phyloP scores from a whole-genome alignment of 2,329 filamentous ascomycete species.

The Cladosporium sp. region DNA sequence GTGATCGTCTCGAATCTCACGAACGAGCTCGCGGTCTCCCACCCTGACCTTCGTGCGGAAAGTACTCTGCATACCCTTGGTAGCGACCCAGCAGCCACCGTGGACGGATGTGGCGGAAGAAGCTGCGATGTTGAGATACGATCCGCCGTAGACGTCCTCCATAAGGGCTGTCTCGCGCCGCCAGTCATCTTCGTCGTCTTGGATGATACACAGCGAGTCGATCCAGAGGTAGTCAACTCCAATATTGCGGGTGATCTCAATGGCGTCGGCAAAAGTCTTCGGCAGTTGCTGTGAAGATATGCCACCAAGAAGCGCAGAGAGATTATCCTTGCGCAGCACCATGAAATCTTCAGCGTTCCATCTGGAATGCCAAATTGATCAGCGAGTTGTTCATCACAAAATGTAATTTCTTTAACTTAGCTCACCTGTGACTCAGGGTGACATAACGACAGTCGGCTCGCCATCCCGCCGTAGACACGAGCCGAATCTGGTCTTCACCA shows the following conservation, averaged over 20 bases:
- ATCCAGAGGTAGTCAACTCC: constrained; percentile 21
- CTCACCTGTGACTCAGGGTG: background rate
- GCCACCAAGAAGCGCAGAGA: background rate
- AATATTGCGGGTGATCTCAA: background rate
- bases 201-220: constrained; percentile 22
- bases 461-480: background rate
- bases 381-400: background rate
- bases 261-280: constrained; percentile 13
- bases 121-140: background rate
- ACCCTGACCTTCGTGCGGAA: background rate
- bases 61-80: background rate
- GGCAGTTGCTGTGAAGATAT: background rate
- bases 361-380: background rate
- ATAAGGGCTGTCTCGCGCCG: constrained; percentile 3
- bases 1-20: background rate
- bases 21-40: background rate
- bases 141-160: background rate
- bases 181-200: constrained; percentile 23
- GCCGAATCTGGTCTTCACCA: background rate
- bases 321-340: background rate
- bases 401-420: background rate
- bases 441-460: background rate
- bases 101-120: background rate
- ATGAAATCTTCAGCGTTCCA: background rate
- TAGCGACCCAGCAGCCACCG: background rate